phyloP scores from a whole-genome alignment of 1,284 basidiomycete species.

The Heliocybe sulcata region DNA sequence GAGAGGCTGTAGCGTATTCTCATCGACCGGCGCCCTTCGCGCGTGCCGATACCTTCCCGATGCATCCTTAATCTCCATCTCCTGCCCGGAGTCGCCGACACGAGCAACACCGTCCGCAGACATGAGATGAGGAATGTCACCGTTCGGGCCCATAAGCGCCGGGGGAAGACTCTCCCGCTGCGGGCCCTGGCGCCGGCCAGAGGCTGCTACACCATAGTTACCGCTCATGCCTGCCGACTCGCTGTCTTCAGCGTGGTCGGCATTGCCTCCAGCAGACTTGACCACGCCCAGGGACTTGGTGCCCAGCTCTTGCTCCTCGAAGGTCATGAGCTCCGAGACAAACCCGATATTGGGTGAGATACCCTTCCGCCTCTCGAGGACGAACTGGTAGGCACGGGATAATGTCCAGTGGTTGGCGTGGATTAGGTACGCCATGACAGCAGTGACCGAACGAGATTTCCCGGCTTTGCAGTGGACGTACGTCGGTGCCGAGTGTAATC shows the following conservation, averaged over 20 bases:
- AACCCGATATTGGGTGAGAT: constrained; percentile 99
- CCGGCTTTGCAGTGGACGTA: constrained; percentile 98
- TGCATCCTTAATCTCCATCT: constrained; percentile 80
- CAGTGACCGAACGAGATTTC: constrained; percentile 93
- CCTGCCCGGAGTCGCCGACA: constrained; percentile 61
- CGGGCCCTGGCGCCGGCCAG: constrained; percentile 45
- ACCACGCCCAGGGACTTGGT: constrained; percentile 74
- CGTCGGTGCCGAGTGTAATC: constrained; percentile 79
- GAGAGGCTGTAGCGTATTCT: constrained; percentile 79
- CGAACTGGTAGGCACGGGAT: constrained; percentile 84
- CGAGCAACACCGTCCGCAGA: constrained; percentile 16
- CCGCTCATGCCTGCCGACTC: constrained; percentile 13
- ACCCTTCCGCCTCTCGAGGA: constrained; percentile 83
- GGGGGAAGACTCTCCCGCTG: constrained; percentile 77
- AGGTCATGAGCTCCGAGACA: constrained; percentile 94
- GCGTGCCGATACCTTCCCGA: constrained; percentile 80
- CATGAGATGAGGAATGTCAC: not conserved
- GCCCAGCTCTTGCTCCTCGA: constrained; percentile 86
- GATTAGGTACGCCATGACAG: constrained; percentile 95
- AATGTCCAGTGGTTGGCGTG: constrained; percentile 96
- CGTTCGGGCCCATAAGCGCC: constrained; percentile 26
- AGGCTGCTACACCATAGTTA: constrained; percentile 28
- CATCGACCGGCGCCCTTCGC: constrained; percentile 77
- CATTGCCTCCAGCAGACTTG: constrained; percentile 28
- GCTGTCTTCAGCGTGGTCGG: constrained; percentile 18